Evolutionary conservation across 352 stramenopile species (phyloP).

Genomic region (Globisporangium solare): DNA sequence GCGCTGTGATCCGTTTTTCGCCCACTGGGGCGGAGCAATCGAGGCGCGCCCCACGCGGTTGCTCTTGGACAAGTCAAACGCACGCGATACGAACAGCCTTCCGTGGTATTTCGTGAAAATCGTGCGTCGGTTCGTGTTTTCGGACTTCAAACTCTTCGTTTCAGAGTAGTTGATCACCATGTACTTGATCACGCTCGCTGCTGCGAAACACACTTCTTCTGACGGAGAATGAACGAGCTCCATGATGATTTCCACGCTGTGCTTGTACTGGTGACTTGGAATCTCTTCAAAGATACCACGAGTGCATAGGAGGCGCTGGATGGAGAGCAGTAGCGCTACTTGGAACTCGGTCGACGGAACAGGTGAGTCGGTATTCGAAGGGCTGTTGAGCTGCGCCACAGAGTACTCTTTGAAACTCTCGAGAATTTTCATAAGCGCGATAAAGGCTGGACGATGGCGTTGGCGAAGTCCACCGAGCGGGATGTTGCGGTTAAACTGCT

Average conservation of each 20-base stretch:
- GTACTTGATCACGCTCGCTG: constrained; percentile 81
- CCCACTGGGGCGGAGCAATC: constrained; percentile 23
- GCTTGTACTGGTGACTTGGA: constrained; percentile 82
- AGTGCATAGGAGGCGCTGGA: constrained; percentile 79
- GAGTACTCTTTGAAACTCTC: constrained; percentile 85
- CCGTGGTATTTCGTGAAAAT: constrained; percentile 85
- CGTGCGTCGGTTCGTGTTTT: constrained; percentile 75
- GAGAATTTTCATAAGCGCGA: constrained; percentile 77
- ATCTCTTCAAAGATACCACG: constrained; percentile 84
- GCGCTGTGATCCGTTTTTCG: constrained; percentile 15
- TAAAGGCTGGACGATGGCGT: constrained; percentile 70
- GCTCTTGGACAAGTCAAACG: constrained; percentile 73
- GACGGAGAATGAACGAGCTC: constrained; percentile 82
- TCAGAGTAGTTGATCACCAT: constrained; percentile 91
- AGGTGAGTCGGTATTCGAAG: constrained; percentile 74
- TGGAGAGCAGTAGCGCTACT: constrained; percentile 68
- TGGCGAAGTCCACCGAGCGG: constrained; percentile 66
- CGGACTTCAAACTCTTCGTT: constrained; percentile 79
- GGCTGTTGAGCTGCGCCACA: constrained; percentile 74
- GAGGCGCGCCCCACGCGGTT: constrained; percentile 59
- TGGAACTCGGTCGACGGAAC: constrained; percentile 82
- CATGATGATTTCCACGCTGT: constrained; percentile 83
- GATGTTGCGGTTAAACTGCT: constrained; percentile 87
- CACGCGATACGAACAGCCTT: constrained; percentile 75
- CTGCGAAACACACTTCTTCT: constrained; percentile 82